A percentile compares a stretch with the other conserved stretches of the same genome.
Evolutionary conservation across 805 yeast genomes (phyloP).

Genomic region (Ogataea polymorpha): DNA sequence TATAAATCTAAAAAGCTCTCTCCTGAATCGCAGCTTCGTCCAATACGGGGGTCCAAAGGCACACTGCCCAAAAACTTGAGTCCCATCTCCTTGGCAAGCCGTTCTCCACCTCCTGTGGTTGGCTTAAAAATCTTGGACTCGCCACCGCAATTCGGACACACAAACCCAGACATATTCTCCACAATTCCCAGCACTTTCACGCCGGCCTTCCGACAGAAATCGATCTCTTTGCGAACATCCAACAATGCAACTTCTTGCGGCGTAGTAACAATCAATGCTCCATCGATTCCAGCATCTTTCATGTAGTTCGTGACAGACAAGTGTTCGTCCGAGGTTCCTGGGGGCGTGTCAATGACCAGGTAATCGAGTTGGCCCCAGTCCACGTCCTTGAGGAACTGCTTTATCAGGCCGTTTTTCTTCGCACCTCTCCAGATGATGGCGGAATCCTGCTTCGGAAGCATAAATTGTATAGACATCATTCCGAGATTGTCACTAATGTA

Average conservation of each 20-base stretch:
- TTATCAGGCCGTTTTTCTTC: conserved; percentile 90
- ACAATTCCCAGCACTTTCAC: conserved; percentile 85
- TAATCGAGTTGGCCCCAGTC: conserved; percentile 93
- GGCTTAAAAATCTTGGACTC: conserved; percentile 88
- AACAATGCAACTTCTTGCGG: conserved; percentile 96
- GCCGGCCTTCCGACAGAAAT: conserved; percentile 88
- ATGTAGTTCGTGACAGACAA: conserved; percentile 82
- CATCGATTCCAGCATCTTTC: conserved; percentile 89
- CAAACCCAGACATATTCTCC: conserved; percentile 98
- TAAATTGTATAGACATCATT: conserved; percentile 90
- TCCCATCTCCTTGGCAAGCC: conserved; percentile 72
- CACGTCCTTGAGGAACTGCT: conserved; percentile 90
- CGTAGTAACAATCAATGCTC: conserved; percentile 91
- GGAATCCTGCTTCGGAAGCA: conserved; percentile 89
- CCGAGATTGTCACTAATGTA: conserved; percentile 94
- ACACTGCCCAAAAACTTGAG: conserved; percentile 86
- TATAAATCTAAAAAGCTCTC: conserved; percentile 75
- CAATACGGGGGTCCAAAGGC: conserved; percentile 94
- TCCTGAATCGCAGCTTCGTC: conserved; percentile 84
- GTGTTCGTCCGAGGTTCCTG: conserved; percentile 98
- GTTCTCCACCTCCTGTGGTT: conserved; percentile 95
- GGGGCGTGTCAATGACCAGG: conserved; percentile 92
- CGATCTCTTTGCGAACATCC: conserved; percentile 94
- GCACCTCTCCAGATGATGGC: conserved; percentile 97
- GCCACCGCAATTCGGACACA: conserved; percentile 91